These are phyloP conservation scores for Dendrobium officinale DNA, from an alignment of 106 monocot species.

Conservation along the genomic window DNA sequence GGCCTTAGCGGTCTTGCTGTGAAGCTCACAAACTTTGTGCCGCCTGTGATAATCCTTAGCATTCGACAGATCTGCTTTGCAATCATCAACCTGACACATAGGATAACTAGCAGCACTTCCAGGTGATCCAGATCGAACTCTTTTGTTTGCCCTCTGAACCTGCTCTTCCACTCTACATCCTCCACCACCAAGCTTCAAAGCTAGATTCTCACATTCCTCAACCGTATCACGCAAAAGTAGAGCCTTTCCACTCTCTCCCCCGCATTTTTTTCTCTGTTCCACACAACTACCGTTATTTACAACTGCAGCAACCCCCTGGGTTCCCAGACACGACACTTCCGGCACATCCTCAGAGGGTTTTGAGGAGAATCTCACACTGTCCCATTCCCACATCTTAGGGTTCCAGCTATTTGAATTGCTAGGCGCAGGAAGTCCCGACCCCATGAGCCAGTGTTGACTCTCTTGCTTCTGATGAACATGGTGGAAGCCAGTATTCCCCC, in stretches of 20 bases:
- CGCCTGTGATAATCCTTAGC: constrained; percentile 98
- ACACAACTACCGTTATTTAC: not conserved
- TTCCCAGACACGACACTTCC: constrained; percentile 4
- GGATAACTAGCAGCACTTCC: constrained; percentile 50
- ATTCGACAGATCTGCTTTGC: constrained; percentile 61
- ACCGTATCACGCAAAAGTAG: constrained; percentile 1
- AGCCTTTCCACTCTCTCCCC: not conserved
- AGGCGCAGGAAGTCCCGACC: not conserved
- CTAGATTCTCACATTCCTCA: constrained; percentile 17
- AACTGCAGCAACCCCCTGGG: constrained; percentile 3
- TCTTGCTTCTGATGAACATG: constrained; percentile 11
- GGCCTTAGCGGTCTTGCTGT: constrained; percentile 87
- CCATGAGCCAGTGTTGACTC: constrained; percentile 13
- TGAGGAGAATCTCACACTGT: constrained; percentile 32
- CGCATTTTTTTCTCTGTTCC: constrained; percentile 3
- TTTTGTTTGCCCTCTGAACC: constrained; percentile 30
- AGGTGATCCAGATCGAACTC: constrained; percentile 52
- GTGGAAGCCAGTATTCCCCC: constrained; percentile 22
- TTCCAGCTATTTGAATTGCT: constrained; percentile 36
- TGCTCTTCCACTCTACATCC: constrained; percentile 17
- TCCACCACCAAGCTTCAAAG: constrained; percentile 35
- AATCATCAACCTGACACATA: constrained; percentile 97
- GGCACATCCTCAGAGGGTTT: constrained; percentile 24
- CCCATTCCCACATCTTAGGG: constrained; percentile 51
- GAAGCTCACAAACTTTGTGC: constrained; percentile 94